Evolutionary conservation across 1,284 basidiomycete species (phyloP), one percentile per base, ranked within the genome.

Genomic region (Mycena sp.): DNA sequence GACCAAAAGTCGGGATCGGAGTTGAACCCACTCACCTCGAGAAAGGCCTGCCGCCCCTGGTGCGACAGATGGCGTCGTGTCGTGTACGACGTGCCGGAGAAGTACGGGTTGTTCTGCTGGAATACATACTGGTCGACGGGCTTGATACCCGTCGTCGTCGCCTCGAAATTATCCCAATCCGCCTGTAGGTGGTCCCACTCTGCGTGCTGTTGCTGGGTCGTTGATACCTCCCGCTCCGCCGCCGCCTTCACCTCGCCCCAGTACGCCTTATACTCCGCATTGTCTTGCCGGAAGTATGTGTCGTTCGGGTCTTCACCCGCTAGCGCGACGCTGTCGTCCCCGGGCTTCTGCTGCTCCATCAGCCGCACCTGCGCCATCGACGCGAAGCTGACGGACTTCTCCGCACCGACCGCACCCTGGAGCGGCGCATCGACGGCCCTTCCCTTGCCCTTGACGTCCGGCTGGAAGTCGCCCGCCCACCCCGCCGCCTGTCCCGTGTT

Each of bases 131-230:
- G 78, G 16, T 77, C 71, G 6, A 90, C 77, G 14, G 83, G 81
- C 67, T 83, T 84, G 62, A 94, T 83, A 1, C 91, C 89, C 2
- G 83, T 77, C 3, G 84, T 76, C 7, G 87, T 91, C 4, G 88
- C 88, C 73, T 93, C 91, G 63, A 92, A 93, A 3, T 77, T 77
- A 68, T 98, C 95, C 95, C 95, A 98, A 67, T 93, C 90, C 14
- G 79, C 74, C 76, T 97, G 94, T 67, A 98, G 65, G 28, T 68
- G 73, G 54, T 79, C 80, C 83, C 83, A 85, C 53, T 78, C 75
- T 23, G 71, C 62, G 43, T 63, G 72, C 19, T 21, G 62, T 16
- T 38, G 35, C 32, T 59, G 62, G n/a, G 64, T 63, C 6, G 65
- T 67, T 19, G 65, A 67, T 28, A 59, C 59, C 30, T 65, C 38